Evolutionary conservation across 78 protist genomes (phyloP).

Genomic region (Pigoraptor vietnamica): DNA sequence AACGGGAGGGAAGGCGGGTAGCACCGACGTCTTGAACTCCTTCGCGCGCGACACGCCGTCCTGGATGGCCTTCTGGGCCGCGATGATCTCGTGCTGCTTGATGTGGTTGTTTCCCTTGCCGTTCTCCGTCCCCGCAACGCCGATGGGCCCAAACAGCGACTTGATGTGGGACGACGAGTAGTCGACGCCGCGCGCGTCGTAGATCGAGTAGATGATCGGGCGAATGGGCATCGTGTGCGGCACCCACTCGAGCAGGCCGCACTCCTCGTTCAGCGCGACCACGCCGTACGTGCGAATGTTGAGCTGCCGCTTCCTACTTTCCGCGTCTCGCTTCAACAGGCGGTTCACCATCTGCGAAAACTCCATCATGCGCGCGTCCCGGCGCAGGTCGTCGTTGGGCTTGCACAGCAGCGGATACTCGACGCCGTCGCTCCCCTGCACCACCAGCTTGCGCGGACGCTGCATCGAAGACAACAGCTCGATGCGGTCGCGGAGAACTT

Average conservation of each 20-base stretch:
- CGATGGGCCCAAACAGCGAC: not conserved
- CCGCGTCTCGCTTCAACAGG: conserved; percentile 54
- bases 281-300: conserved; percentile 76
- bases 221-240: conserved; percentile 42
- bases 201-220: conserved; percentile 10
- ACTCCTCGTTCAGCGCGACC: conserved; percentile 69
- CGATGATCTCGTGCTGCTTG: not conserved
- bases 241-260: conserved; percentile 94
- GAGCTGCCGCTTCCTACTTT: conserved; percentile 26
- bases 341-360: conserved; percentile 66
- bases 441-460: conserved; percentile 70
- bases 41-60: not conserved
- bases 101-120: not conserved
- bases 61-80: not conserved
- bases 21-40: not conserved
- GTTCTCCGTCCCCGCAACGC: not conserved
- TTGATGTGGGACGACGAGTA: not conserved
- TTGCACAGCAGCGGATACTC: conserved; percentile 66
- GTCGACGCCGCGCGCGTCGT: not conserved
- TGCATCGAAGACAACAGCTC: conserved; percentile 67
- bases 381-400: conserved; percentile 92
- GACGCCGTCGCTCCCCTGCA: conserved; percentile 56
- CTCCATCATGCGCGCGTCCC: conserved; percentile 88
- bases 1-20: conserved; percentile 63
- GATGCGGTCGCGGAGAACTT: conserved; percentile 33